phyloP scores from a whole-genome alignment of 129 eudicot species.

The Artemisia argyi region DNA sequence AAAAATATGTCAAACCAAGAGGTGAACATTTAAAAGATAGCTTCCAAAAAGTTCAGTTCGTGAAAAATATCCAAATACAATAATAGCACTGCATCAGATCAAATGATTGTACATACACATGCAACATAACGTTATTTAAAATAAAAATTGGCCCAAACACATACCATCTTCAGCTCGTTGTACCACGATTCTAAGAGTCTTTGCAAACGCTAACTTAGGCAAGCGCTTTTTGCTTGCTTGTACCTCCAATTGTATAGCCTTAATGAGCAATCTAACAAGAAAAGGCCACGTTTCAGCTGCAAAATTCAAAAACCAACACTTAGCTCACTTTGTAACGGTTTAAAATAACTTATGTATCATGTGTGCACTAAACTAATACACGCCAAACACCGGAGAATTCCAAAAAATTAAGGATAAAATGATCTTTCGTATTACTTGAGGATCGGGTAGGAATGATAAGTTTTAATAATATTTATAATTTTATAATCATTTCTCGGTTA shows the following conservation, averaged over 20 bases:
- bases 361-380: slow-evolving; percentile 13
- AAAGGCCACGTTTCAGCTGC: slow-evolving; percentile 88
- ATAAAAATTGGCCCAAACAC: slow-evolving; percentile 35
- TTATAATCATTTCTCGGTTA: not conserved
- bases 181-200: slow-evolving; percentile 75
- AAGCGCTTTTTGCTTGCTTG: slow-evolving; percentile 64
- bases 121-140: slow-evolving; percentile 7
- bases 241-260: slow-evolving; percentile 62
- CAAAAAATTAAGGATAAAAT: not conserved
- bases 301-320: slow-evolving; percentile 15
- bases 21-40: slow-evolving; percentile 5
- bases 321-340: not conserved
- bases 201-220: slow-evolving; percentile 74
- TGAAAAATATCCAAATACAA: slow-evolving; percentile 6
- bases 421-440: not conserved
- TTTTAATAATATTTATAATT: not conserved
- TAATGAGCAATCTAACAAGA: slow-evolving; percentile 62
- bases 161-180: slow-evolving; percentile 78
- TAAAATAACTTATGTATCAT: not conserved
- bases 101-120: slow-evolving; percentile 15
- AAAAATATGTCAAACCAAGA: not conserved
- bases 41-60: not conserved
- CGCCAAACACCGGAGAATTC: not conserved
- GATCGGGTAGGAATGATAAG: not conserved
- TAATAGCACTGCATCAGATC: slow-evolving; percentile 11